These are phyloP conservation scores for Yamadazyma akitaensis DNA, from an alignment of 805 yeast species.

Conservation along the genomic window DNA sequence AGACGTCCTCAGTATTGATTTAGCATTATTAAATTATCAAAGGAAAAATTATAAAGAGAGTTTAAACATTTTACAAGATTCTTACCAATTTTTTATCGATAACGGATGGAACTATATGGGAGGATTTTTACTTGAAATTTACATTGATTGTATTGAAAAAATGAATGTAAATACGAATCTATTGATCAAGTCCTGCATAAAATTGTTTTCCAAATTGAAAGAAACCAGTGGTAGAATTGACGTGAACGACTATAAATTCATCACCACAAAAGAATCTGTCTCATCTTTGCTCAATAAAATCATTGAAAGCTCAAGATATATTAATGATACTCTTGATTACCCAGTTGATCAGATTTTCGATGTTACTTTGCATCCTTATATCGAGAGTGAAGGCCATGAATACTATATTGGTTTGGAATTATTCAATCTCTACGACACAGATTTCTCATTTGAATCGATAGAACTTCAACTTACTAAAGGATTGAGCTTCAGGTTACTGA, in stretches of 20 bases:
- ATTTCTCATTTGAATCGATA: constrained; percentile 20
- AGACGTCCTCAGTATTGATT: constrained; percentile 72
- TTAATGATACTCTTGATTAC: constrained; percentile 21
- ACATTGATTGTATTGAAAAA: constrained; percentile 63
- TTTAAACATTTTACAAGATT: constrained; percentile 57
- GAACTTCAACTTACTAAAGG: constrained; percentile 19
- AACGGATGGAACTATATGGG: constrained; percentile 79
- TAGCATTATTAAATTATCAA: constrained; percentile 67
- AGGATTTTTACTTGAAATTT: constrained; percentile 58
- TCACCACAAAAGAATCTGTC: constrained; percentile 17
- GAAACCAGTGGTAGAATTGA: constrained; percentile 17
- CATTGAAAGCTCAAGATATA: constrained; percentile 13
- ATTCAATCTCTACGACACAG: constrained; percentile 25
- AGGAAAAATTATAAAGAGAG: constrained; percentile 57
- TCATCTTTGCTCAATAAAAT: constrained; percentile 19
- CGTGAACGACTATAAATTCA: constrained; percentile 25
- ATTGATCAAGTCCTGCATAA: constrained; percentile 40
- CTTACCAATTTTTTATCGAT: constrained; percentile 63
- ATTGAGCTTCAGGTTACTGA: constrained; percentile 3
- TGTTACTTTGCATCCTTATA: constrained; percentile 32
- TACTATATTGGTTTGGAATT: constrained; percentile 36
- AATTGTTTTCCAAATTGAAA: constrained; percentile 32
- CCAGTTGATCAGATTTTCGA: constrained; percentile 36
- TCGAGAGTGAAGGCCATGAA: constrained; percentile 28
- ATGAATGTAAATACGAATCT: constrained; percentile 23